phyloP scores from a whole-genome alignment of 2,329 filamentous ascomycete genomes.

The Mycosphaerella arachidis region DNA sequence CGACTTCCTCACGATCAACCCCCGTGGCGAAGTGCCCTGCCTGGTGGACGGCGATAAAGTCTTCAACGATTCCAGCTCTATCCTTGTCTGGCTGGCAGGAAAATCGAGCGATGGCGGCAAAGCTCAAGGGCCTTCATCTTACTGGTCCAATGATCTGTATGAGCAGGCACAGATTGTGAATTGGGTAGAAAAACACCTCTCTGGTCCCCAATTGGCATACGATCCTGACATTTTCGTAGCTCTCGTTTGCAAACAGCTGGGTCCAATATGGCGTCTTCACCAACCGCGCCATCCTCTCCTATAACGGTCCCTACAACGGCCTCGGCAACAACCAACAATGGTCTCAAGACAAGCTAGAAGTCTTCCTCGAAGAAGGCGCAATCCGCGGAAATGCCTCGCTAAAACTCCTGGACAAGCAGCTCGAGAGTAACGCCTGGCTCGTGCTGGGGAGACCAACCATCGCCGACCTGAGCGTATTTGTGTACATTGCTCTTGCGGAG shows the following conservation, averaged over 20 bases:
- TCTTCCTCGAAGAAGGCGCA: conserved; percentile 31
- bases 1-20: conserved; percentile 10
- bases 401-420: conserved; percentile 5
- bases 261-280: conserved; percentile 16
- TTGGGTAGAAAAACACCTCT: too few relatives aligned
- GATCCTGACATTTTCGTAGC: background rate
- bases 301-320: conserved; percentile 15
- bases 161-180: conserved; percentile 11
- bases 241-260: conserved; percentile 10
- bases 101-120: background rate
- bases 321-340: conserved; percentile 47
- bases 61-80: conserved; percentile 8
- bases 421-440: conserved; percentile 1
- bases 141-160: conserved; percentile 6
- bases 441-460: conserved; percentile 14
- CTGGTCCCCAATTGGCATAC: too few relatives aligned
- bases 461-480: conserved; percentile 20
- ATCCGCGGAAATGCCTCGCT: conserved; percentile 15
- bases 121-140: background rate
- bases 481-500: conserved; percentile 21
- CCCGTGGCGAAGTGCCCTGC: conserved; percentile 8
- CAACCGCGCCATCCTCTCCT: conserved; percentile 21
- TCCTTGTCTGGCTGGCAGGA: conserved; percentile 6
- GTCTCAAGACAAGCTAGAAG: conserved; percentile 54
- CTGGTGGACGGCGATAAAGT: conserved; percentile 11